Base-by-base conservation (phyloP, 1,284 basidiomycete species). In the Heliocybe sulcata region DNA sequence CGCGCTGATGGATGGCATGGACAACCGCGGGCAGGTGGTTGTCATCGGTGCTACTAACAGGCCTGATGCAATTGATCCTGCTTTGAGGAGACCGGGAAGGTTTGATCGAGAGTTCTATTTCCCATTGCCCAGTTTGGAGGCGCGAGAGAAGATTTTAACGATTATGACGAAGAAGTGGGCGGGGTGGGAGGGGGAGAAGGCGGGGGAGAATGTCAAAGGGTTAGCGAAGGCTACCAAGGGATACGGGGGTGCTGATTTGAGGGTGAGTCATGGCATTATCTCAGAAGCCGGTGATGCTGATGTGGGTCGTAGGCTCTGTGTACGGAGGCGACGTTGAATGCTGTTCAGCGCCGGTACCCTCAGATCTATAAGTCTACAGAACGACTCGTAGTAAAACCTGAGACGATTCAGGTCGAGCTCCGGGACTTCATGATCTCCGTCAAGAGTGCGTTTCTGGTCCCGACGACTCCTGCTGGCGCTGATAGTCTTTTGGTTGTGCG, bases 81-180 rank as follows among this genome's bases (percentile, higher is more conserved):
- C 97, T 0, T 72, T 99, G 48, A 81, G 97, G 42, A 79, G 97
- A 33, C 97, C 97, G 0, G 97, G 97, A 12, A 80, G 97, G 52
- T 99, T 99, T 66, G 97, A 99, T 69, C 79, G 97, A 59, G 97
- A 99, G 69, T 99, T 99, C 70, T 99, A 98, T 73, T 99, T 99
- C 72, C 91, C 93, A 0, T 71, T 99, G 26, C 97, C 97, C 0
- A 85, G 84, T 27, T 67, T 89, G 14, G 87, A 89, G 29, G 97
- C 94, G 2, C 75, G 97, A 55, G 85, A 90, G 67, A 90, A 86
- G 69, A 99, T 99, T 63, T 73, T 99, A 63, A 74, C 80, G 20
- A 98, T 99, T 64, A 94, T 98, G 80, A 98, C 96, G 20, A 81
- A 75, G 59, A 85, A 85, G 48, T 99, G 97, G 97, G 81, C 85